phyloP scores from a whole-genome alignment of 1,284 basidiomycete species.

The Crucibulum cyathiforme region DNA sequence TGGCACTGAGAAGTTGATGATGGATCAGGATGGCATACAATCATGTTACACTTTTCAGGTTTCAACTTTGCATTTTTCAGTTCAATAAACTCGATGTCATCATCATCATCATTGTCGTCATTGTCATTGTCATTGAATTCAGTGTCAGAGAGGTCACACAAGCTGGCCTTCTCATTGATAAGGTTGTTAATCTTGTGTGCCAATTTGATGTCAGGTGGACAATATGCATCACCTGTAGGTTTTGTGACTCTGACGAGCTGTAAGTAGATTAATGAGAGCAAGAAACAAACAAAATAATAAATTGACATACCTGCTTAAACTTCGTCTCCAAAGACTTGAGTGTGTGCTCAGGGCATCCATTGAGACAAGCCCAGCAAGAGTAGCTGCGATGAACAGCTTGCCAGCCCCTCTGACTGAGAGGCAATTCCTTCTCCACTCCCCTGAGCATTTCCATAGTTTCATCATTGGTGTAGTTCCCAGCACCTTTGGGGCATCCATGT shows the following conservation, averaged over 20 bases:
- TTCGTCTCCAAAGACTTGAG: constrained; percentile 34
- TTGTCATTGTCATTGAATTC: too few species aligned
- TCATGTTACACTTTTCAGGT: too few species aligned
- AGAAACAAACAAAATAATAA: not conserved
- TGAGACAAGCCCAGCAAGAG: constrained; percentile 25
- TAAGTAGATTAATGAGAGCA: not conserved
- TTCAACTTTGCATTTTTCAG: too few species aligned
- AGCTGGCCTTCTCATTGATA: constrained; percentile 26
- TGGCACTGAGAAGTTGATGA: not conserved
- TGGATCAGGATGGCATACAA: too few species aligned
- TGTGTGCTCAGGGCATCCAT: constrained; percentile 16
- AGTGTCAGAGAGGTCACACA: constrained; percentile 27
- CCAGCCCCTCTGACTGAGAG: too few species aligned
- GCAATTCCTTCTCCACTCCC: too few species aligned
- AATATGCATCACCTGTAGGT: constrained; percentile 37
- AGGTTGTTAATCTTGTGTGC: constrained; percentile 30
- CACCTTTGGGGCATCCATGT: too few species aligned
- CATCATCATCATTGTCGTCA: constrained; percentile 16
- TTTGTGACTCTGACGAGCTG: constrained; percentile 34
- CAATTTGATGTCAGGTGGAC: constrained; percentile 29
- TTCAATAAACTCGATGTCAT: too few species aligned
- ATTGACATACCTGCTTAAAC: constrained; percentile 35
- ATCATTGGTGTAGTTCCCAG: too few species aligned
- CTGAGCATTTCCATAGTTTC: too few species aligned
- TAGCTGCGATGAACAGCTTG: too few species aligned